phyloP scores from a whole-genome alignment of 441 rosid genomes.

The Geranium incanum region DNA sequence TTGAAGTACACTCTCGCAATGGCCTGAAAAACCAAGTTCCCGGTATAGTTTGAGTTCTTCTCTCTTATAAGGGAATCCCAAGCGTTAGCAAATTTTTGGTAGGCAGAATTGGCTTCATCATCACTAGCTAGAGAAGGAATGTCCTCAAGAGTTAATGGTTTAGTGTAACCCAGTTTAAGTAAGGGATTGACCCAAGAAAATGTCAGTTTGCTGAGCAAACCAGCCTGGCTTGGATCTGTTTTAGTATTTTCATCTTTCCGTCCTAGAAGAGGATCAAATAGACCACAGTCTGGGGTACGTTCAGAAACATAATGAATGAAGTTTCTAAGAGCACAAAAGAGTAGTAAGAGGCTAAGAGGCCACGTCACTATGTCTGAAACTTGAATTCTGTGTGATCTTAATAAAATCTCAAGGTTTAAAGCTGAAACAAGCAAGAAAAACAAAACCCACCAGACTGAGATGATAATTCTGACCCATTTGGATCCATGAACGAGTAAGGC shows the following conservation, averaged over 20 bases:
- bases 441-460: constrained; percentile 58
- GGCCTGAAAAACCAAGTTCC: constrained; percentile 51
- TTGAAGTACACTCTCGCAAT: constrained; percentile 46
- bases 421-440: constrained; percentile 43
- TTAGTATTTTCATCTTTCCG: constrained; percentile 25
- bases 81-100: constrained; percentile 45
- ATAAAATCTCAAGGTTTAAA: constrained; percentile 33
- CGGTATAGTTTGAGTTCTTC: constrained; percentile 22
- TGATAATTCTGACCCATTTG: constrained; percentile 30
- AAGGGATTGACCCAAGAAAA: constrained; percentile 79
- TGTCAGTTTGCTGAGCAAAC: constrained; percentile 47
- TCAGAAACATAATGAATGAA: constrained; percentile 21
- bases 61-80: constrained; percentile 43
- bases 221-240: constrained; percentile 32
- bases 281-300: constrained; percentile 20
- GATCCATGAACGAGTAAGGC: constrained; percentile 46
- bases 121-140: constrained; percentile 55
- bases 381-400: constrained; percentile 26
- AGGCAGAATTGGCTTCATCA: constrained; percentile 57
- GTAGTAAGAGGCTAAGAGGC: constrained; percentile 43
- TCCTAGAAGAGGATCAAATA: constrained; percentile 44
- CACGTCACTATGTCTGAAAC: constrained; percentile 38
- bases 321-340: constrained; percentile 47
- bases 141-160: constrained; percentile 51
- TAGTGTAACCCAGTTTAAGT: constrained; percentile 54